These are phyloP conservation scores for Capsicum pubescens DNA, from an alignment of 257 asterid genomes.

Conservation along the genomic window DNA sequence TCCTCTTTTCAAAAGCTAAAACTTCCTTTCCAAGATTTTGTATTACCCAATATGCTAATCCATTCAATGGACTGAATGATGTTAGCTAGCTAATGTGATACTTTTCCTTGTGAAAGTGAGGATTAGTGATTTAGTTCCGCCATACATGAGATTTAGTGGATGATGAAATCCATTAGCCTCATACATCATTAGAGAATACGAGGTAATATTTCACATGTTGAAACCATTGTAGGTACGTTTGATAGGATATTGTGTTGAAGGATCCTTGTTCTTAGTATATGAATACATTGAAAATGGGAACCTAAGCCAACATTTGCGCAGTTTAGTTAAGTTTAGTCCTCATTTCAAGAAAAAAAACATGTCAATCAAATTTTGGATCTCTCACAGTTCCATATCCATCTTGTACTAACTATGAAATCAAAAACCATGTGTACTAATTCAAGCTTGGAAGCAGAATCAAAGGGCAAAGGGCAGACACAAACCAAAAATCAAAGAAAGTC, in stretches of 20 bases:
- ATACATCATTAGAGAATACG: neutral
- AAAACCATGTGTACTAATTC: no score
- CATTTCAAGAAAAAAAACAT: neutral
- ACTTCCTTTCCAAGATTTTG: neutral
- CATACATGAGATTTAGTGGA: no score
- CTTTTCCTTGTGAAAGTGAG: neutral
- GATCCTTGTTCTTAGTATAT: constrained; percentile 79
- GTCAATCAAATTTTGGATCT: neutral
- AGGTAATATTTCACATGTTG: neutral
- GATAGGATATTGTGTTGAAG: constrained; percentile 82
- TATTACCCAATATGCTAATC: neutral
- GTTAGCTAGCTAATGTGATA: neutral
- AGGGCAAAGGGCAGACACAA: no score
- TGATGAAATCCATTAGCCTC: no score
- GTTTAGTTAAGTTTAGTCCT: constrained; percentile 52
- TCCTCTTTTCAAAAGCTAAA: neutral
- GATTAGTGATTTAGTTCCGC: no score
- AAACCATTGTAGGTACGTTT: constrained; percentile 67
- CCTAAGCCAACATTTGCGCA: constrained; percentile 79
- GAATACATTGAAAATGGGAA: constrained; percentile 88
- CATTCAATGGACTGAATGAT: neutral
- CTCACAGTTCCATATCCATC: neutral
- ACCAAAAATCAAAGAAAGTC: no score
- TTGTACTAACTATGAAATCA: no score
- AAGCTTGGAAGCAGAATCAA: no score